Conservation (phyloP, 306 rosid species). For the Citrullus mucosospermus region DNA sequence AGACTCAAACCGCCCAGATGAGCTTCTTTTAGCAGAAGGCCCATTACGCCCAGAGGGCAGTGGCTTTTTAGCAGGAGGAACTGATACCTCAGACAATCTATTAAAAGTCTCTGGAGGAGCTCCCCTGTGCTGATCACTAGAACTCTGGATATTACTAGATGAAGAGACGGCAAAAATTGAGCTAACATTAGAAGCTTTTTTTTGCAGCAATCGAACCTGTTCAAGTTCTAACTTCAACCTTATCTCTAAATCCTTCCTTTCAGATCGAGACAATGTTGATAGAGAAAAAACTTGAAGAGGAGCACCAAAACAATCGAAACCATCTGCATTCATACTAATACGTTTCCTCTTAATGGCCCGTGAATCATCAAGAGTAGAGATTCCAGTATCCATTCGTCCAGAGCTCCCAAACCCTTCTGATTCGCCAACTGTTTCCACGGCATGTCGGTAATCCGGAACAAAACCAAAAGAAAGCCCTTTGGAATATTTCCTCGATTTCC, state of each 20-base stretch:
- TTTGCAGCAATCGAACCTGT: conserved; percentile 51
- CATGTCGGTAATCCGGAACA: conserved; percentile 77
- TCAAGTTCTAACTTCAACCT: conserved; percentile 67
- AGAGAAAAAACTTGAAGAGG: conserved; percentile 43
- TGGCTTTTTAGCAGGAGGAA: conserved; percentile 41
- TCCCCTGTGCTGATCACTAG: conserved; percentile 47
- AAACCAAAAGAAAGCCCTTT: conserved; percentile 72
- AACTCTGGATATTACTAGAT: conserved; percentile 52
- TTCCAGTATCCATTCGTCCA: conserved; percentile 48
- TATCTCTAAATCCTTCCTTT: conserved; percentile 52
- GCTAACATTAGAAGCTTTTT: conserved; percentile 31
- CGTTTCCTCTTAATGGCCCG: conserved; percentile 52
- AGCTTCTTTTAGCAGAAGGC: conserved; percentile 29
- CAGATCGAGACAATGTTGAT: conserved; percentile 48
- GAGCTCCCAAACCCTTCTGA: conserved; percentile 83
- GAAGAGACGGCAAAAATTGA: conserved; percentile 32
- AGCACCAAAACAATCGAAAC: conserved; percentile 43
- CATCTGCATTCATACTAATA: conserved; percentile 33
- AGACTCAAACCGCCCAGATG: conserved; percentile 31
- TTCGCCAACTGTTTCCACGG: conserved; percentile 77
- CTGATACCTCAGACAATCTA: conserved; percentile 21
- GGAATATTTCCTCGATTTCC: conserved; percentile 79
- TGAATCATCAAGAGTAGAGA: conserved; percentile 46
- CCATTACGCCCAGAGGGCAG: conserved; percentile 52
- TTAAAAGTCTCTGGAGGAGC: conserved; percentile 32